phyloP scores from a whole-genome alignment of 352 stramenopile genomes.

The Pythium monospermum region DNA sequence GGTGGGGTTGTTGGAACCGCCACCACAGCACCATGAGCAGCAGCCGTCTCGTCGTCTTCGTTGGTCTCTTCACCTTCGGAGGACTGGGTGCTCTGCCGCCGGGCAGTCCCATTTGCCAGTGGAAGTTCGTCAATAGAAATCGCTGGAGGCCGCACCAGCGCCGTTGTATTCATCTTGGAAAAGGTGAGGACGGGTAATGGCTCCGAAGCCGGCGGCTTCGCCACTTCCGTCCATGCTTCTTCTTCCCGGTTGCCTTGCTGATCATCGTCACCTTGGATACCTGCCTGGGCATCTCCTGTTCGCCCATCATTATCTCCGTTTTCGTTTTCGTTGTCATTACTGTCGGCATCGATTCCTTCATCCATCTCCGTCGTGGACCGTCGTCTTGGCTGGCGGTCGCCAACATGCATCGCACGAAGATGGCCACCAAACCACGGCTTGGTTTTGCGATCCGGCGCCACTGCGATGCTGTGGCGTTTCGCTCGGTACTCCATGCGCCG shows the following conservation, averaged over 20 bases:
- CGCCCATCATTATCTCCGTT: not conserved
- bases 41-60: constrained; percentile 22
- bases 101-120: not conserved
- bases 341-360: not conserved
- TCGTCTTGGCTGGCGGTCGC: constrained; percentile 49
- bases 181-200: not conserved
- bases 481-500: constrained; percentile 17
- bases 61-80: constrained; percentile 22
- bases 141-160: not conserved
- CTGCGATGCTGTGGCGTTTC: constrained; percentile 20
- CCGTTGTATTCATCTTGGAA: no score
- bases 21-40: no score
- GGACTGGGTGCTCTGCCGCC: constrained; percentile 11
- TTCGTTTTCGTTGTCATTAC: not conserved
- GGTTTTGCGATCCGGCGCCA: constrained; percentile 9
- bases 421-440: constrained; percentile 66
- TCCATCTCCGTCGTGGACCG: constrained; percentile 34
- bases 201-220: not conserved
- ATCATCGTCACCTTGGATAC: not conserved
- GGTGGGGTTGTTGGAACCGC: not conserved
- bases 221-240: no score
- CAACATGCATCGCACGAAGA: constrained; percentile 64
- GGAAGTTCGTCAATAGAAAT: constrained; percentile 17
- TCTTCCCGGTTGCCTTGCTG: no score
- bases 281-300: constrained; percentile 4